phyloP scores from a whole-genome alignment of 768 basidiomycete species.

The Rhodotorula diobovata region DNA sequence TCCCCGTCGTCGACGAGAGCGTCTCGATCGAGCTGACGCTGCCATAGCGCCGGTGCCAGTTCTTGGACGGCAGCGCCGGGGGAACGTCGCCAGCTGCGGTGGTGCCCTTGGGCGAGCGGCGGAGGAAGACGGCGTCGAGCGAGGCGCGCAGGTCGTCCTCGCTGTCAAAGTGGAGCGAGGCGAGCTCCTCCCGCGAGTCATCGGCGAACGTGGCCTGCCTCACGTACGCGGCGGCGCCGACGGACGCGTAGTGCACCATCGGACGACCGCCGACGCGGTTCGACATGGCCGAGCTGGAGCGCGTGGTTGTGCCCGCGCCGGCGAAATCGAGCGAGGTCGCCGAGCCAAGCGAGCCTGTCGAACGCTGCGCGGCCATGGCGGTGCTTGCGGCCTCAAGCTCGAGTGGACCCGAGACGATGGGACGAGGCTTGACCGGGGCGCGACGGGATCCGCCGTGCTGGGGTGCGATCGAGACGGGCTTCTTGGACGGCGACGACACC shows the following conservation, averaged over 20 bases:
- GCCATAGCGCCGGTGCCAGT: background rate
- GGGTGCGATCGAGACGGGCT: slow-evolving; percentile 16
- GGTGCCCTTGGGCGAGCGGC: background rate
- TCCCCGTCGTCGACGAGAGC: background rate
- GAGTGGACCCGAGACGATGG: slow-evolving; percentile 27
- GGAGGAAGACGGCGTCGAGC: slow-evolving; percentile 2
- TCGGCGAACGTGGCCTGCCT: background rate
- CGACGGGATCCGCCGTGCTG: background rate
- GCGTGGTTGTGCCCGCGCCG: background rate
- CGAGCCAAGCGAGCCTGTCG: background rate
- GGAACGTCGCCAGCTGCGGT: background rate
- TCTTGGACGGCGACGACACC: background rate
- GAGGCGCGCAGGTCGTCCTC: background rate
- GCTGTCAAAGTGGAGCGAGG: slow-evolving; percentile 2
- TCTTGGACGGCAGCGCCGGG: background rate
- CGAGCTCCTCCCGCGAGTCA: background rate
- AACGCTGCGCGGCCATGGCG: background rate
- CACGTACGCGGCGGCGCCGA: background rate
- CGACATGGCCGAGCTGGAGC: background rate
- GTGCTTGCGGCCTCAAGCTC: slow-evolving; percentile 12
- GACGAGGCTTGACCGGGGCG: slow-evolving; percentile 4
- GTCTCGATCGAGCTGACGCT: background rate
- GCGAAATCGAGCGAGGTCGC: background rate
- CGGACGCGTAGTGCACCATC: background rate
- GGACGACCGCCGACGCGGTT: background rate